Evolutionary conservation across 176 grass and related monocot species (phyloP).

Genomic region (Hyparrhenia diplandra): DNA sequence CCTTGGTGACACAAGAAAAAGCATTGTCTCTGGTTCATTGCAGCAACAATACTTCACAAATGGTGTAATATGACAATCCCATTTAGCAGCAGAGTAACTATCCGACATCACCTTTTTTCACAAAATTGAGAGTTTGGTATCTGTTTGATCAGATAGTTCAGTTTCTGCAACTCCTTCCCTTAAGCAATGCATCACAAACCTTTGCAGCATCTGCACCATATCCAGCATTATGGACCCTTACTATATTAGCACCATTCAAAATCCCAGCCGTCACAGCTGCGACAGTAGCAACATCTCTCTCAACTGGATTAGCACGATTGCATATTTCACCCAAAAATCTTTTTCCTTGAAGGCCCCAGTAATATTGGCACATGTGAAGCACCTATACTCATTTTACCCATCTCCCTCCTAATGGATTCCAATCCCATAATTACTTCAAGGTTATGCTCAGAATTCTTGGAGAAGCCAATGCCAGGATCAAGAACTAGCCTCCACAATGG

Average conservation of each 20-base stretch:
- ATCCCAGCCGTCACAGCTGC: conserved; percentile 49
- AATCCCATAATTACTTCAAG: conserved; percentile 62
- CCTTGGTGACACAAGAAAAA: not conserved
- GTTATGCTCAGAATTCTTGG: conserved; percentile 66
- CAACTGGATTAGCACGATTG: conserved; percentile 41
- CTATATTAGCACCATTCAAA: conserved; percentile 76
- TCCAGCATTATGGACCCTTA: conserved; percentile 77
- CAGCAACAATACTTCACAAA: not conserved
- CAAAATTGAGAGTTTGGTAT: conserved; percentile 1
- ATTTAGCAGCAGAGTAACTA: not conserved
- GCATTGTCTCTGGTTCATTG: conserved; percentile 1
- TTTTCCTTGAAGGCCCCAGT: conserved; percentile 81
- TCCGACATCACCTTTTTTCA: not conserved
- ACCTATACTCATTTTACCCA: conserved; percentile 57
- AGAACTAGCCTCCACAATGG: conserved; percentile 87
- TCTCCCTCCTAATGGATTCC: conserved; percentile 51
- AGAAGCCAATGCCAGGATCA: conserved; percentile 91
- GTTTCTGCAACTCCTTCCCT: not conserved
- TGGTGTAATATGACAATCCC: not conserved
- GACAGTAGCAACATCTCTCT: conserved; percentile 77
- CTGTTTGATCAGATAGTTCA: not conserved
- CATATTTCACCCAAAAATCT: conserved; percentile 81
- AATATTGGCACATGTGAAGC: conserved; percentile 72
- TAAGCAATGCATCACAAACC: conserved; percentile 56
- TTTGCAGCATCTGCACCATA: conserved; percentile 64